Evolutionary conservation across 306 rosid species (phyloP).

Genomic region (Pyrus communis): DNA sequence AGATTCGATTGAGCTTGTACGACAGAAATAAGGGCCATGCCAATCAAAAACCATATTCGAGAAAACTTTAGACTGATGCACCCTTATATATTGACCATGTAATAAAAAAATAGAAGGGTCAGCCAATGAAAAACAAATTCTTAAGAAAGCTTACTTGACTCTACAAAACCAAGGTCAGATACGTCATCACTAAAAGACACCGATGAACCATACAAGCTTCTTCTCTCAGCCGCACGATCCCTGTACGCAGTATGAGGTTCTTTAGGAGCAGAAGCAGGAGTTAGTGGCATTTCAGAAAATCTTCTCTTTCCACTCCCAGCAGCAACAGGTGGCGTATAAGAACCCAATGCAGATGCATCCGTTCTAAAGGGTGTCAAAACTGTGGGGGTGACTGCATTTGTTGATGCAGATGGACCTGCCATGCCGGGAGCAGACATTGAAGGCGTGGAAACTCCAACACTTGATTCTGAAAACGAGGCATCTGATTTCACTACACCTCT

Average conservation of each 20-base stretch:
- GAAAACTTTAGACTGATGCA: neutral
- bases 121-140: constrained; percentile 10
- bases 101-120: constrained; percentile 4
- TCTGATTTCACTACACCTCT: constrained; percentile 64
- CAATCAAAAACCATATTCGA: neutral
- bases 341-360: constrained; percentile 76
- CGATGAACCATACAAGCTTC: constrained; percentile 87
- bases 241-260: constrained; percentile 71
- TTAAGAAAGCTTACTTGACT: constrained; percentile 65
- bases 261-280: constrained; percentile 53
- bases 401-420: constrained; percentile 22
- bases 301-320: constrained; percentile 75
- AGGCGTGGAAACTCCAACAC: constrained; percentile 20
- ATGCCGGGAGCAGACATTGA: constrained; percentile 31
- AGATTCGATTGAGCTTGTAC: neutral
- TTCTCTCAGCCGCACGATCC: constrained; percentile 98
- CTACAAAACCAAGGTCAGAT: constrained; percentile 54
- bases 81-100: neutral
- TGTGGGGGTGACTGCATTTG: constrained; percentile 39
- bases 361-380: constrained; percentile 65
- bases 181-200: constrained; percentile 51
- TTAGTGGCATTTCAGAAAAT: constrained; percentile 81
- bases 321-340: constrained; percentile 50
- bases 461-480: constrained; percentile 37
- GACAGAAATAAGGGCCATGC: neutral